A percentile compares a stretch with the other conserved stretches of the same genome.
Evolutionary conservation across 148 eudicot genomes (phyloP).

Genomic region (Nepenthes gracilis): DNA sequence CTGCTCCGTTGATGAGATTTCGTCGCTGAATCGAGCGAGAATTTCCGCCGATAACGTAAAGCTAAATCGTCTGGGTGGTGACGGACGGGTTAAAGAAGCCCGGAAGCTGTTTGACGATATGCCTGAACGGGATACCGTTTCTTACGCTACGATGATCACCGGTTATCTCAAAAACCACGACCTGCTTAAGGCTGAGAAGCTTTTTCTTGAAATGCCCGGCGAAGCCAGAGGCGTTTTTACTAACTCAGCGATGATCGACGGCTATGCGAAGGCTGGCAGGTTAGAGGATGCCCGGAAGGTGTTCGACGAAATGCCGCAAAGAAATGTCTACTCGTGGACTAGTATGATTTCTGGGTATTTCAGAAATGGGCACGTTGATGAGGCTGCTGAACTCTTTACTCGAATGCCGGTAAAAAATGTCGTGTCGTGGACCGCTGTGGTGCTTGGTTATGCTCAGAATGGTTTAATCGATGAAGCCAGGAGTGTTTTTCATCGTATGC

Average conservation of each 20-base stretch:
- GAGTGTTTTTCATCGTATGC: slow-evolving; percentile 18
- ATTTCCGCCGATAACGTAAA: background rate
- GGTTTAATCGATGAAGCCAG: slow-evolving; percentile 29
- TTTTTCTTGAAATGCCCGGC: slow-evolving; percentile 18
- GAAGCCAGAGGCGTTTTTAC: slow-evolving; percentile 17
- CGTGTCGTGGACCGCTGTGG: slow-evolving; percentile 28
- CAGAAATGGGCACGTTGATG: slow-evolving; percentile 16
- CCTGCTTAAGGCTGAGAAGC: slow-evolving; percentile 13
- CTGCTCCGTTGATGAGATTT: too few relatives aligned
- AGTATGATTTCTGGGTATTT: slow-evolving; percentile 37
- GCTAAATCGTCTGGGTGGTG: slow-evolving; percentile 1
- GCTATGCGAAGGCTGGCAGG: slow-evolving; percentile 32
- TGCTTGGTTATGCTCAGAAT: slow-evolving; percentile 19
- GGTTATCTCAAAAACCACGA: slow-evolving; percentile 25
- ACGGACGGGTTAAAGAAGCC: slow-evolving; percentile 1
- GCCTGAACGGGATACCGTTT: slow-evolving; percentile 18
- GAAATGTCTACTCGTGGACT: slow-evolving; percentile 39
- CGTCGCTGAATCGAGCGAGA: too few relatives aligned
- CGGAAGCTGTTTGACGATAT: slow-evolving; percentile 16
- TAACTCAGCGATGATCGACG: slow-evolving; percentile 39
- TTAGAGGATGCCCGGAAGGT: slow-evolving; percentile 25
- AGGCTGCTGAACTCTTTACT: slow-evolving; percentile 19
- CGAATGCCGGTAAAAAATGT: slow-evolving; percentile 14
- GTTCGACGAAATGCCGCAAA: slow-evolving; percentile 28
- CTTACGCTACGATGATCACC: slow-evolving; percentile 36